Evolutionary conservation across 257 asterid species (phyloP).

Genomic region (Cynanchum wilfordii): DNA sequence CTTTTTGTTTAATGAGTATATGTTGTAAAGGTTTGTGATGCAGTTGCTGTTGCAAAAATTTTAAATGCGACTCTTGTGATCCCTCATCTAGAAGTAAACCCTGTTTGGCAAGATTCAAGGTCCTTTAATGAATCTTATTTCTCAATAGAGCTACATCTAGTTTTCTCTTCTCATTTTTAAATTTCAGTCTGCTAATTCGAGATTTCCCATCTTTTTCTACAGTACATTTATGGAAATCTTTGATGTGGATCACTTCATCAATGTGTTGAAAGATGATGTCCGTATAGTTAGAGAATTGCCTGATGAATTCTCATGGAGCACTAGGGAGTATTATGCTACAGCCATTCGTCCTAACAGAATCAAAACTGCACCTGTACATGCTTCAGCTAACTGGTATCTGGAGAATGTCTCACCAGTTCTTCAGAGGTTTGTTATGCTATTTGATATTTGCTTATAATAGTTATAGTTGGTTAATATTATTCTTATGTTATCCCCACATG

Average conservation of each 20-base stretch:
- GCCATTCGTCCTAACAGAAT: constrained; percentile 91
- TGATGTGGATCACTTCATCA: constrained; percentile 92
- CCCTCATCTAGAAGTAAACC: constrained; percentile 88
- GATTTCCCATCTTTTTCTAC: constrained; percentile 18
- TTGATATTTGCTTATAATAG: background rate
- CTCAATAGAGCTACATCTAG: constrained; percentile 1
- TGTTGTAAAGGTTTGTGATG: constrained; percentile 78
- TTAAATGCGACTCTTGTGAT: constrained; percentile 94
- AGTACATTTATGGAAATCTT: constrained; percentile 89
- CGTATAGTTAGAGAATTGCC: constrained; percentile 79
- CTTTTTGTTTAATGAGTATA: constrained; percentile 5
- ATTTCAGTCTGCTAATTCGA: constrained; percentile 4
- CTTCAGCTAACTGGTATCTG: constrained; percentile 92
- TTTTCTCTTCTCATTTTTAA: background rate
- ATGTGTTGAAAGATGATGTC: constrained; percentile 74
- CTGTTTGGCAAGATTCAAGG: constrained; percentile 99
- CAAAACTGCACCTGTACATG: constrained; percentile 89
- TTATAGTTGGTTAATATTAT: background rate
- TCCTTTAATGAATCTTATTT: constrained; percentile 21
- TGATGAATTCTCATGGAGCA: constrained; percentile 90
- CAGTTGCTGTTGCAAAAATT: constrained; percentile 93
- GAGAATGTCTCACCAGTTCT: constrained; percentile 80
- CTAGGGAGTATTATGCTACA: constrained; percentile 80
- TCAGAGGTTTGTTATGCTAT: constrained; percentile 49
- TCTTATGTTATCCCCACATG: background rate